Evolutionary conservation across 495 filamentous ascomycete species (phyloP).

Genomic region (Aspergillus cristatus): DNA sequence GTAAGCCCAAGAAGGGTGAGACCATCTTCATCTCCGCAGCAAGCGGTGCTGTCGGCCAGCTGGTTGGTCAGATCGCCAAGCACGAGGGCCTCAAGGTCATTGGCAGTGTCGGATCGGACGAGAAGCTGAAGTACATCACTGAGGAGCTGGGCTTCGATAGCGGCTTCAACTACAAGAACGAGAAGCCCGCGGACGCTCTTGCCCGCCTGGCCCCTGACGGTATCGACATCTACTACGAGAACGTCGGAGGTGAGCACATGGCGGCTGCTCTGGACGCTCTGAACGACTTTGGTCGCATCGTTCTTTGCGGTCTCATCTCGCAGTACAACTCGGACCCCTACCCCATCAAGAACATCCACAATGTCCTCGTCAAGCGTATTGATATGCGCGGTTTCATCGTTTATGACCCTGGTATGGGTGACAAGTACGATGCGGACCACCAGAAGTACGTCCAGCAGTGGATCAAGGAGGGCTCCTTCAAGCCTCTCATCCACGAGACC

Average conservation of each 20-base stretch:
- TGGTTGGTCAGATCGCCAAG: constrained; percentile 82
- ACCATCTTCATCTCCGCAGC: constrained; percentile 81
- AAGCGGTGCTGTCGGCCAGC: constrained; percentile 72
- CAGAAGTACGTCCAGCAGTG: constrained; percentile 75
- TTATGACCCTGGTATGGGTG: constrained; percentile 53
- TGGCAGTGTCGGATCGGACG: constrained; percentile 60
- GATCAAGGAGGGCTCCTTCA: constrained; percentile 75
- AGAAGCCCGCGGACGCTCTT: constrained; percentile 60
- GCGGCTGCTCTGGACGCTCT: constrained; percentile 64
- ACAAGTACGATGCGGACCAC: constrained; percentile 64
- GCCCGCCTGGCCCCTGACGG: constrained; percentile 68
- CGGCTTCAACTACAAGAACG: constrained; percentile 72
- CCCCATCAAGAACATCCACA: constrained; percentile 55
- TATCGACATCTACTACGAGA: constrained; percentile 93
- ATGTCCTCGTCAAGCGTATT: constrained; percentile 47
- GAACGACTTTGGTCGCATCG: constrained; percentile 63
- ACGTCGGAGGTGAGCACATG: constrained; percentile 84
- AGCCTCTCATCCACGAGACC: constrained; percentile 59
- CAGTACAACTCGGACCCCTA: constrained; percentile 68
- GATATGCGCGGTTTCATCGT: constrained; percentile 76
- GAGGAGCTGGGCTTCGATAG: constrained; percentile 60
- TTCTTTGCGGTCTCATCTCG: constrained; percentile 62
- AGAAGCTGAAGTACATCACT: constrained; percentile 58
- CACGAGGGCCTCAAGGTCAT: constrained; percentile 80
- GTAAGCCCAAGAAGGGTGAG: constrained; percentile 77